Conservation (phyloP, 768 basidiomycete genomes). For the Strobilomyces confusus region DNA sequence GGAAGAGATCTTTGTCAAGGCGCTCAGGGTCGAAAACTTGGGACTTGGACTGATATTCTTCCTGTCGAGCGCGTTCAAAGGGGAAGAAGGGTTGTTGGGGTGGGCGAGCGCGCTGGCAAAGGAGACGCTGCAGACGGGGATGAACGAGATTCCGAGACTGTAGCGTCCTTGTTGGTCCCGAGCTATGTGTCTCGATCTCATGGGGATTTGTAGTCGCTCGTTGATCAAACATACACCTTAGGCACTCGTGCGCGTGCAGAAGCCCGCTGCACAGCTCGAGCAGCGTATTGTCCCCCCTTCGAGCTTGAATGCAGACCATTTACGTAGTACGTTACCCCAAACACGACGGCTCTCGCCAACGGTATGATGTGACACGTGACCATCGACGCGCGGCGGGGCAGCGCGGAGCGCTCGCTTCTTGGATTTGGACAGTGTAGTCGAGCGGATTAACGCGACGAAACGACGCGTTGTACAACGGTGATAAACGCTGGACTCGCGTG, state of each 20-base stretch:
- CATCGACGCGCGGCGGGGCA: background rate
- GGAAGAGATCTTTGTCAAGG: conserved; percentile 79
- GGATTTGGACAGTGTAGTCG: background rate
- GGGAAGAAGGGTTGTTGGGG: conserved; percentile 45
- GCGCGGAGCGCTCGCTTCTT: background rate
- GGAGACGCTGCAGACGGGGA: conserved; percentile 62
- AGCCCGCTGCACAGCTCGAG: no score
- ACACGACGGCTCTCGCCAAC: no score
- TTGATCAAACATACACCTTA: no score
- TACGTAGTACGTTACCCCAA: no score
- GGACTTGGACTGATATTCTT: conserved; percentile 77
- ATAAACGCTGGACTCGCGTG: background rate
- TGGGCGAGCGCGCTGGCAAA: conserved; percentile 69
- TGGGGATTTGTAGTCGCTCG: no score
- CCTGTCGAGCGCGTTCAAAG: conserved; percentile 44
- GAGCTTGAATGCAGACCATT: no score
- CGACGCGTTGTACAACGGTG: background rate
- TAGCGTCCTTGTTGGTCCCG: background rate
- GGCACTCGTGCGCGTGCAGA: no score
- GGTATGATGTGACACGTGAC: conserved; percentile 13
- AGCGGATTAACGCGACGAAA: conserved; percentile 5
- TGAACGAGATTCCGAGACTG: conserved; percentile 47
- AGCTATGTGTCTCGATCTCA: background rate
- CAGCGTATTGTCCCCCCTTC: no score
- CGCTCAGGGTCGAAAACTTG: conserved; percentile 57